Conservation (phyloP, 108 stramenopile species). For the Nitzschia sp. region DNA sequence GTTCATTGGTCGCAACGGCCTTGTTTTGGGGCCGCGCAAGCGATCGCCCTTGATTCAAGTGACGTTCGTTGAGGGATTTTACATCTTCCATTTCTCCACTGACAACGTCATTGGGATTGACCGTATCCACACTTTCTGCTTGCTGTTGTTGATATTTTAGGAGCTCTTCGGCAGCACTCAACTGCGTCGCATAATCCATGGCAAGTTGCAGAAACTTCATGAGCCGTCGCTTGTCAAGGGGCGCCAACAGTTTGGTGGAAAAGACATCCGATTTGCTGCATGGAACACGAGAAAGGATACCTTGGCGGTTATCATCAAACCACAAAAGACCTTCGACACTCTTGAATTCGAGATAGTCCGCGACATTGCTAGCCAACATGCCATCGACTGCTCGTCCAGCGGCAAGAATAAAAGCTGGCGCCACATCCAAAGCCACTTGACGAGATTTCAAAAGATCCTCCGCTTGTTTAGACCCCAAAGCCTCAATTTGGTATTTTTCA, state of each 20-base stretch:
- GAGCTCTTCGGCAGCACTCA: slow-evolving; percentile 25
- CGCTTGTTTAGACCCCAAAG: neutral
- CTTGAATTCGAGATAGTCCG: slow-evolving; percentile 89
- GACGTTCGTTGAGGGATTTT: slow-evolving; percentile 75
- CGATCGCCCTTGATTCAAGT: slow-evolving; percentile 82
- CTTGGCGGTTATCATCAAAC: slow-evolving; percentile 20
- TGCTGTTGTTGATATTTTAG: slow-evolving; percentile 10
- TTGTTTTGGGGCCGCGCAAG: slow-evolving; percentile 92
- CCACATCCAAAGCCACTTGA: slow-evolving; percentile 67
- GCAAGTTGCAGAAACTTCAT: slow-evolving; percentile 90
- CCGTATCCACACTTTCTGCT: neutral
- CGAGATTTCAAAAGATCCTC: neutral
- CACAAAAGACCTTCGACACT: slow-evolving; percentile 64
- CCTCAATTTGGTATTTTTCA: slow-evolving; percentile 8
- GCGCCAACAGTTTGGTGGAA: slow-evolving; percentile 65
- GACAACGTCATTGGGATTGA: neutral
- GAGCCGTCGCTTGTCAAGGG: slow-evolving; percentile 87
- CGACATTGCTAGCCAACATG: slow-evolving; percentile 74
- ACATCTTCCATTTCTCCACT: slow-evolving; percentile 38
- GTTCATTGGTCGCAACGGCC: slow-evolving; percentile 56
- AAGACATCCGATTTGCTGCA: slow-evolving; percentile 89
- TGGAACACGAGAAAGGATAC: slow-evolving; percentile 62
- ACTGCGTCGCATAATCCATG: slow-evolving; percentile 71
- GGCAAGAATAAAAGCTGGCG: slow-evolving; percentile 61
- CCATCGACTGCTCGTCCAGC: slow-evolving; percentile 74